These are phyloP conservation scores for Boechera retrofracta DNA, from an alignment of 345 rosid genomes.

Conservation along the genomic window DNA sequence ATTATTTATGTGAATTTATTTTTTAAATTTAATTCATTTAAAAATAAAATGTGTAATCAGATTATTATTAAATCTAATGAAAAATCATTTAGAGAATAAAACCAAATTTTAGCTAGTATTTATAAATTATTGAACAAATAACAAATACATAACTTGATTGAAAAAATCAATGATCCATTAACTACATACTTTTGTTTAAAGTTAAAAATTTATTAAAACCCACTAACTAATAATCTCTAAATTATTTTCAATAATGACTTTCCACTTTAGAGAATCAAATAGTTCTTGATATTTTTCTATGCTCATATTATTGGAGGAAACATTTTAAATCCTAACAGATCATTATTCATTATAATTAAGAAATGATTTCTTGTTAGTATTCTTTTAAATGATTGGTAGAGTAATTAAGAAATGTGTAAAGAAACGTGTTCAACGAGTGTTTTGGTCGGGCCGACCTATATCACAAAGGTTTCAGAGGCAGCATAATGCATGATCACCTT, in stretches of 20 bases:
- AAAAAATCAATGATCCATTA: background rate
- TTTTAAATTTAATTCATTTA: too few species aligned
- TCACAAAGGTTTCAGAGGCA: conserved; percentile 20
- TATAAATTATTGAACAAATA: background rate
- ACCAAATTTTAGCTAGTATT: background rate
- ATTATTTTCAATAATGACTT: background rate
- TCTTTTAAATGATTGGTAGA: background rate
- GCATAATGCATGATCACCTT: conserved; percentile 24
- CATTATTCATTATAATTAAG: background rate
- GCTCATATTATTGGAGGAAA: background rate
- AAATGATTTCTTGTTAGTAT: background rate
- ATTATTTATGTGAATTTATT: too few species aligned
- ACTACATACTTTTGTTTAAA: background rate
- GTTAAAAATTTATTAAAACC: background rate
- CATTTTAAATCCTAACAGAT: background rate
- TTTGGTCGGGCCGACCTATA: conserved; percentile 25
- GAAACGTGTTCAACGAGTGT: conserved; percentile 36
- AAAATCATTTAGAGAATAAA: background rate
- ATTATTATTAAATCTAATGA: background rate
- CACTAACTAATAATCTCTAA: background rate
- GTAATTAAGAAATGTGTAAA: conserved; percentile 2
- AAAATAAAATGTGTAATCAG: background rate
- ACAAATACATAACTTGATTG: background rate
- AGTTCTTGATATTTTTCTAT: background rate
- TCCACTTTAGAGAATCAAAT: background rate